Evolutionary conservation across 164 flowering plant species (phyloP), one percentile per base, ranked within the genome.

Genomic region (Saururus chinensis): DNA sequence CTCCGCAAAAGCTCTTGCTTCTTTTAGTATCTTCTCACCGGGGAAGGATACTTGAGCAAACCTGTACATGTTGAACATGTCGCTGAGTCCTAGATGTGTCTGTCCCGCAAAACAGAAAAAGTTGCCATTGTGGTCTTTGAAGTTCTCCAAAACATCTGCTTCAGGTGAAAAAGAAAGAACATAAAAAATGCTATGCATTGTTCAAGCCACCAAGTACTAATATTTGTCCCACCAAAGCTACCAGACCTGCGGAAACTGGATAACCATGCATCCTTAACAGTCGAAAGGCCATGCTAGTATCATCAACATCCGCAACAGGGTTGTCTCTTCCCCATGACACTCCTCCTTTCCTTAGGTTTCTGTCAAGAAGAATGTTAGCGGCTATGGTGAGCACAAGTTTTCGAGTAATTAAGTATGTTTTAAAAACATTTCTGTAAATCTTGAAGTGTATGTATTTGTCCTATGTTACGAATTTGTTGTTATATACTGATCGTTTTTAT

Each of bases 191-290:
- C 1, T 0, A 6, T 56, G 25, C 59, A 10, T 30, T 35, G 7
- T 24, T 4, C 12, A 23, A 20, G 22, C n/a, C n/a, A n/a, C n/a
- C n/a, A n/a, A n/a, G n/a, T n/a, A n/a, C n/a, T n/a, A n/a, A n/a
- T n/a, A n/a, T n/a, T n/a, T n/a, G n/a, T n/a, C 24, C 9, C 11
- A 30, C 42, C 40, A 12, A 40, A 4, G 19, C 20, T 19, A 11
- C 6, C 22, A 40, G 4, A 70, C 69, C 66, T 19, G 63, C 56
- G n/a, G 74, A 66, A 14, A 71, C 49, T 0, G 61, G 45, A 52
- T 60, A 63, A 19, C 74, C 74, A 51, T 71, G 70, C 59, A 71
- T 17, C 24, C 74, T 59, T 24, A 71, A 52, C 17, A 71, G 68
- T 55, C 74, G 60, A 19, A 71, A 66, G 13, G 58, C 70, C 68